Evolutionary conservation across 1,284 basidiomycete genomes (phyloP), one percentile per base, ranked within the genome.

Genomic region (Cryptococcus depauperatus): DNA sequence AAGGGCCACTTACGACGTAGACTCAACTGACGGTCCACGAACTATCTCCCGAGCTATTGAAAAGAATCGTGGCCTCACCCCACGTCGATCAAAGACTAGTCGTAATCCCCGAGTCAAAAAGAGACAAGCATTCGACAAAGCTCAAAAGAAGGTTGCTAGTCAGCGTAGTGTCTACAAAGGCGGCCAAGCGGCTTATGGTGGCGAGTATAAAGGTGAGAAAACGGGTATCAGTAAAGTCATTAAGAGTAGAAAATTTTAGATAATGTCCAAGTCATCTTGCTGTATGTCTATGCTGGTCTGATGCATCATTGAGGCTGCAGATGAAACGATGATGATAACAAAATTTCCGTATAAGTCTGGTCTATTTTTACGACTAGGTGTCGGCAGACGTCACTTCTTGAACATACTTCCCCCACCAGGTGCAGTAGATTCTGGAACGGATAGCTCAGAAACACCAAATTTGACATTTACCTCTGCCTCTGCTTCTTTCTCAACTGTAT

Each of bases 51-150:
- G 88, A 13, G 82, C 87, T 6, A 96, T 96, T 59, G 76, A 93
- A 59, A 82, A 84, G 64, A 96, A 96, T 77, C 85, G 83, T 61
- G 91, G 92, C 47, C 80, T 96, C 50, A 95, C 90, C 14, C 90
- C 91, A 2, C 79, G 78, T 55, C 80, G 91, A 43, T 74, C 83
- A 41, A 95, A 95, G 73, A 63, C 71, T 44, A 85, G 88, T 32
- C 85, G 90, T 56, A 96, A 96, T 72, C 90, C 91, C 26, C 82
- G 91, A 58, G 90, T 96, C 71, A 96, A 95, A 79, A 96, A 96
- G 71, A 79, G 86, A 39, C 77, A 84, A 69, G 83, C 80, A 62
- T 96, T 83, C 76, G 90, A 91, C 62, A 84, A 93, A 73, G 91
- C 90, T 50, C 85, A 92, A 76, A 88, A 85, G 75, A 89, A 84